Conservation (phyloP, 208 protist species). For the Leishmania tropica region DNA sequence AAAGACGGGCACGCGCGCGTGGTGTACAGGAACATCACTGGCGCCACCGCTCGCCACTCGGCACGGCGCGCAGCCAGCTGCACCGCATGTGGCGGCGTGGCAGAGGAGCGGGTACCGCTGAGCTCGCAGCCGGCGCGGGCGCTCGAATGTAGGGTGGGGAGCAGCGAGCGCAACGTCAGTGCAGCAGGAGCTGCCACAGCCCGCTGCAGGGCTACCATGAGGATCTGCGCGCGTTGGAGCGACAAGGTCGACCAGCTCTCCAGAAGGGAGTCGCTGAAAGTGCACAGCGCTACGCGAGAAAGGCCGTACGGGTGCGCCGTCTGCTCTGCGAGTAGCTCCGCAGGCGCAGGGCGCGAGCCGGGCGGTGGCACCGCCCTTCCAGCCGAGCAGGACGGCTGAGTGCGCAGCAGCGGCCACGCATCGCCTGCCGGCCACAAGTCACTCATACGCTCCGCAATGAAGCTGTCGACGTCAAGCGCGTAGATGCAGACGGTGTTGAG, state of each 20-base stretch:
- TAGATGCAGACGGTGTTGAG: slow-evolving; percentile 5
- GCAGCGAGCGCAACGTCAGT: slow-evolving; percentile 4
- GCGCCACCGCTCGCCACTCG: slow-evolving; percentile 22
- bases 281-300: slow-evolving; percentile 10
- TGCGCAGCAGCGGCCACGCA: background rate
- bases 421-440: slow-evolving; percentile 2
- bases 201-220: slow-evolving; percentile 13
- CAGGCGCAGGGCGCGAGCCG: background rate
- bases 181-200: slow-evolving; percentile 20
- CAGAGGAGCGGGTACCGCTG: background rate
- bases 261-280: background rate
- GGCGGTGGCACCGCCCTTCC: background rate
- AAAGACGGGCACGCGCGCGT: background rate
- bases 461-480: slow-evolving; percentile 32
- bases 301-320: slow-evolving; percentile 8
- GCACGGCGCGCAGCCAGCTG: background rate
- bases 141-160: background rate
- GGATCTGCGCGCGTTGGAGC: background rate
- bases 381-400: background rate
- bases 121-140: background rate
- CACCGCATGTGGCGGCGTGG: background rate
- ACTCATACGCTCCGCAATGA: slow-evolving; percentile 28
- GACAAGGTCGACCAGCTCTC: background rate
- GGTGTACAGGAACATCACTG: slow-evolving; percentile 5
- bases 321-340: slow-evolving; percentile 1